These are phyloP conservation scores for Rhodamnia rubescens DNA, from an alignment of 345 rosid genomes.

Conservation along the genomic window DNA sequence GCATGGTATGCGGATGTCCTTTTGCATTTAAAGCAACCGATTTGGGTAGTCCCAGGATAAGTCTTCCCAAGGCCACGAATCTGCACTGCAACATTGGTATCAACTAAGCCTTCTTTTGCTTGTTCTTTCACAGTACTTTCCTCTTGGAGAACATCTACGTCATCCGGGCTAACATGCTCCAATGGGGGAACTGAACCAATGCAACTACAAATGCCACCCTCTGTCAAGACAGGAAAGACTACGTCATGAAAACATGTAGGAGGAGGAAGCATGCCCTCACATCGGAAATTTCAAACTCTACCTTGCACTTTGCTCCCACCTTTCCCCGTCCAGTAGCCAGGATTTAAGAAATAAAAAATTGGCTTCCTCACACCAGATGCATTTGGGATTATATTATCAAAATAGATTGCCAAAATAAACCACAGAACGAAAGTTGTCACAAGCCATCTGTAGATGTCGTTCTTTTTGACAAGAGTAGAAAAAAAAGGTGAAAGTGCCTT, in stretches of 20 bases:
- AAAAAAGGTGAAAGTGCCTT: neutral
- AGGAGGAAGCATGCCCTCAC: neutral
- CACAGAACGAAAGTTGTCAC: slow-evolving; percentile 46
- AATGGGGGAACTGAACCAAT: slow-evolving; percentile 42
- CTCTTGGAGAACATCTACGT: slow-evolving; percentile 81
- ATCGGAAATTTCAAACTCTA: slow-evolving; percentile 8
- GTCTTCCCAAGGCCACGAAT: slow-evolving; percentile 70
- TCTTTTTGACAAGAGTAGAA: slow-evolving; percentile 37
- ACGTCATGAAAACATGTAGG: neutral
- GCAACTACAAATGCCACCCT: slow-evolving; percentile 84
- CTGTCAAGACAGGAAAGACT: slow-evolving; percentile 21
- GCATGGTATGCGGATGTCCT: slow-evolving; percentile 80
- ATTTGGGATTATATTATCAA: slow-evolving; percentile 76
- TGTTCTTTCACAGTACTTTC: slow-evolving; percentile 55
- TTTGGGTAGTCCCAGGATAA: slow-evolving; percentile 46
- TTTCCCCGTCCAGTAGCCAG: slow-evolving; percentile 82
- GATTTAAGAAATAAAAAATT: slow-evolving; percentile 58
- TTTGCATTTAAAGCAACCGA: slow-evolving; percentile 61
- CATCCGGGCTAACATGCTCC: slow-evolving; percentile 55
- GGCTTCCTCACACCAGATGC: slow-evolving; percentile 76
- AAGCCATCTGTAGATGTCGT: slow-evolving; percentile 68
- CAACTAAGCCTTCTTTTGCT: slow-evolving; percentile 30
- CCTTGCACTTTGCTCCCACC: slow-evolving; percentile 75
- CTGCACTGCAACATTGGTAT: slow-evolving; percentile 70
- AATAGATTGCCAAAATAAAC: slow-evolving; percentile 72